A percentile compares a stretch with the other conserved stretches of the same genome.
These are phyloP conservation scores for Paecilomyces variotii DNA, from an alignment of 2,329 filamentous ascomycete genomes.

Conservation along the genomic window DNA sequence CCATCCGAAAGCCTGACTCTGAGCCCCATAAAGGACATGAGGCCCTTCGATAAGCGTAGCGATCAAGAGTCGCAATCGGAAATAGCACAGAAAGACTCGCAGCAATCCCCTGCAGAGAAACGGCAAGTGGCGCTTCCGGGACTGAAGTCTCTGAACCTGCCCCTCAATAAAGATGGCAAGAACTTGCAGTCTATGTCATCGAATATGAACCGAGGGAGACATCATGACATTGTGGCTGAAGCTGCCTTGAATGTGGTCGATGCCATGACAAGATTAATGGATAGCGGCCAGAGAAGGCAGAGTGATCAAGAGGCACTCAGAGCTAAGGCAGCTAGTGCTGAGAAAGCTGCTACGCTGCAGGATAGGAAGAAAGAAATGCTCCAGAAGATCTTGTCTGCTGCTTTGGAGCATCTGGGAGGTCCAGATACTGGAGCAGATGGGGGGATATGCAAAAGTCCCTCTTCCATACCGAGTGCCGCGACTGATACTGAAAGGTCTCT, in stretches of 20 bases:
- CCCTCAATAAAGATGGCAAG: neutral
- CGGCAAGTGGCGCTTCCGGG: slow-evolving; percentile 8
- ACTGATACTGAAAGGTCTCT: slow-evolving; percentile 19
- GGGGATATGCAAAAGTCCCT: neutral
- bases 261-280: slow-evolving; percentile 25
- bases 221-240: slow-evolving; percentile 18
- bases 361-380: slow-evolving; percentile 24
- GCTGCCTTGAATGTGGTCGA: slow-evolving; percentile 25
- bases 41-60: neutral
- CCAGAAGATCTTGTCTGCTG: slow-evolving; percentile 22
- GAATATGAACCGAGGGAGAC: slow-evolving; percentile 6
- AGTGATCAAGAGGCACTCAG: slow-evolving; percentile 10
- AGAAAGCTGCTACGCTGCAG: slow-evolving; percentile 13
- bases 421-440: neutral
- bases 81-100: neutral
- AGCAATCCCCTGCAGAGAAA: neutral
- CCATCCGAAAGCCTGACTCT: slow-evolving; percentile 4
- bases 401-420: slow-evolving; percentile 15
- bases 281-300: slow-evolving; percentile 15
- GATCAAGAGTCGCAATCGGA: neutral
- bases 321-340: slow-evolving; percentile 13
- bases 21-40: slow-evolving; percentile 4
- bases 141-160: slow-evolving; percentile 7
- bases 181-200: slow-evolving; percentile 1
- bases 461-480: slow-evolving; percentile 2